Evolutionary conservation across 805 yeast genomes (phyloP).

Genomic region (Candida takata): DNA sequence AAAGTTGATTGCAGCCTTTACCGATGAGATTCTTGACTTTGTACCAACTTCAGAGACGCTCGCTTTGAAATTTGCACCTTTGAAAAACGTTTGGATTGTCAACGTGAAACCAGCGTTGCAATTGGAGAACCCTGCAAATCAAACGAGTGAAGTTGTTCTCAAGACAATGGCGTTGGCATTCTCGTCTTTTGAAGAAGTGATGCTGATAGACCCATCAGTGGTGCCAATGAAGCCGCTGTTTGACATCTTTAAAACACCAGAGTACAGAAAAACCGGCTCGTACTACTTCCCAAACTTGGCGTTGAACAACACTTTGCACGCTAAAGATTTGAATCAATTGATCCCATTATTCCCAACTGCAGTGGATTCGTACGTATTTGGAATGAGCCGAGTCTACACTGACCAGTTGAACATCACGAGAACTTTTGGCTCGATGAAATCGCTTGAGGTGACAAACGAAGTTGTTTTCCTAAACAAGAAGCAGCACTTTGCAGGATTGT

Average conservation of each 20-base stretch:
- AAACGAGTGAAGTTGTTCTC: constrained; percentile 26
- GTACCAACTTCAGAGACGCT: background rate
- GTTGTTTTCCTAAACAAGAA: constrained; percentile 10
- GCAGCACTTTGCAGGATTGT: constrained; percentile 20
- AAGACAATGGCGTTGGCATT: constrained; percentile 50
- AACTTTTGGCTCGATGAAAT: constrained; percentile 4
- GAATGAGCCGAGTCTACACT: constrained; percentile 2
- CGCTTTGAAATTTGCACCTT: constrained; percentile 5
- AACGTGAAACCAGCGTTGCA: constrained; percentile 10
- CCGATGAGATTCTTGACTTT: background rate
- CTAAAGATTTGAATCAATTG: background rate
- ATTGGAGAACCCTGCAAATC: background rate
- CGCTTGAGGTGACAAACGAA: constrained; percentile 6
- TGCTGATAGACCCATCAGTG: constrained; percentile 47
- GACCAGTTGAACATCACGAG: background rate
- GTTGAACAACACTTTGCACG: constrained; percentile 1
- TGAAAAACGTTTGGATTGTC: constrained; percentile 27
- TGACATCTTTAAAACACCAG: constrained; percentile 27
- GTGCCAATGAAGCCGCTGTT: constrained; percentile 35
- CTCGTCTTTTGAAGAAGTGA: constrained; percentile 43
- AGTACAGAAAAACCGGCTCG: constrained; percentile 30
- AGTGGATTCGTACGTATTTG: constrained; percentile 11
- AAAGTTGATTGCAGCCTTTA: constrained; percentile 20
- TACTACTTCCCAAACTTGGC: constrained; percentile 36
- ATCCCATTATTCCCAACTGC: constrained; percentile 8